Base-by-base conservation (phyloP, 1,284 basidiomycete species). In the Microbotryum silenes-acaulis region DNA sequence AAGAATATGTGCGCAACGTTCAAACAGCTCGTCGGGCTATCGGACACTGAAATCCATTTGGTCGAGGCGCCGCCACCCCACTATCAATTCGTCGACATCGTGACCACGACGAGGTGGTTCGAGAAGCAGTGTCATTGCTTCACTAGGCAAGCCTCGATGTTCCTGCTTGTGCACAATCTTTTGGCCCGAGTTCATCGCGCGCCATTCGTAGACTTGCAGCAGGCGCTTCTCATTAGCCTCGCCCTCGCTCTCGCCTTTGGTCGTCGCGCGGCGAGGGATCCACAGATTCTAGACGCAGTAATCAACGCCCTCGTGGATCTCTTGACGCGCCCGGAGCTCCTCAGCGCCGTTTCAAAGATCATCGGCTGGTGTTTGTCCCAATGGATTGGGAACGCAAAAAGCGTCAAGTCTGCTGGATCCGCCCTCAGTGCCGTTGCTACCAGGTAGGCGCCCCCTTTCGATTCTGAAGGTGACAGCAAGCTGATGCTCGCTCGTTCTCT, bases 141-240 rank as follows among this genome's bases (percentile, higher is more conserved):
- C 49, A 47, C 42, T 4, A 47, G 51, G 6, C 45, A 60, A 2
- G 56, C 66, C 4, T 61, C 83, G 54, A 83, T 85, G 3, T 92
- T 90, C 73, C 86, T 90, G 66, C 81, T 89, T 49, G 74, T 91
- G 23, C 84, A 88, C 59, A 82, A 84, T 57, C 77, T 94, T 10
- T 84, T 94, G 66, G 79, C 85, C 8, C 79, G 80, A 47, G 77
- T 92, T 31, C 81, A 87, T 62, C 75, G 77, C 3, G 83, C 84
- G 0, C 85, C 84, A n/a, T 80, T 97, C 49, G 81, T 94, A 65
- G 89, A 90, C 72, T 90, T 96, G 72, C 90, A 96, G 74, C 75
- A 85, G 51, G 84, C 92, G 7, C 77, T 87, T 33, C 74, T 93
- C 37, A 85, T 89, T 59, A 82, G 84, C 1, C 77, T 96, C 27